phyloP scores from a whole-genome alignment of 192 early-diverging fungal species.

The Backusella morwellensis region DNA sequence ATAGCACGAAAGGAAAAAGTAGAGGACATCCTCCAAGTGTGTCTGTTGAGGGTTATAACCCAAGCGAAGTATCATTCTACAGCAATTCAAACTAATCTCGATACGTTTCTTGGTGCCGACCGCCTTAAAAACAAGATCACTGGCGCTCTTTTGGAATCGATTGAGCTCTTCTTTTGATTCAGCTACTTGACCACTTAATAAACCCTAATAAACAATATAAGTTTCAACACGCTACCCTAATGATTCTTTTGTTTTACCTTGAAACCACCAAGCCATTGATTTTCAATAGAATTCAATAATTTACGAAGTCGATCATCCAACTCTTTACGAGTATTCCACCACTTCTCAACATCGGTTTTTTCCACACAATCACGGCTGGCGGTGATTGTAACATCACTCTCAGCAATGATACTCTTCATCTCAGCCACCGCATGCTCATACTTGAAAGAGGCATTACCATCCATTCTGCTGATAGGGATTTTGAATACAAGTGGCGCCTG shows the following conservation, averaged over 20 bases:
- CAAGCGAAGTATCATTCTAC: constrained; percentile 52
- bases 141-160: constrained; percentile 48
- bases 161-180: constrained; percentile 18
- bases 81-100: constrained; percentile 55
- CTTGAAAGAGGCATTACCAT: constrained; percentile 24
- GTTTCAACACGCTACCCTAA: too few species aligned
- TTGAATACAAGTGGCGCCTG: constrained; percentile 60
- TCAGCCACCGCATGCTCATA: constrained; percentile 55
- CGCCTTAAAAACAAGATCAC: constrained; percentile 47
- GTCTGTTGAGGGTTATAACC: constrained; percentile 48
- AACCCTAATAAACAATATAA: neutral
- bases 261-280: constrained; percentile 86
- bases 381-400: constrained; percentile 70
- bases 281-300: constrained; percentile 67
- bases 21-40: constrained; percentile 70
- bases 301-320: constrained; percentile 69
- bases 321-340: constrained; percentile 78
- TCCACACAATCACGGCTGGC: constrained; percentile 43
- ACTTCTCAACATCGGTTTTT: constrained; percentile 65
- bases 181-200: constrained; percentile 12
- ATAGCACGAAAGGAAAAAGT: constrained; percentile 67
- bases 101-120: constrained; percentile 36
- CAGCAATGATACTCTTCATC: constrained; percentile 64
- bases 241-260: constrained; percentile 42
- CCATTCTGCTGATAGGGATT: constrained; percentile 68